phyloP scores from a whole-genome alignment of 202 grass and related monocot genomes.

The Bolboschoenoplectus hybrid region DNA sequence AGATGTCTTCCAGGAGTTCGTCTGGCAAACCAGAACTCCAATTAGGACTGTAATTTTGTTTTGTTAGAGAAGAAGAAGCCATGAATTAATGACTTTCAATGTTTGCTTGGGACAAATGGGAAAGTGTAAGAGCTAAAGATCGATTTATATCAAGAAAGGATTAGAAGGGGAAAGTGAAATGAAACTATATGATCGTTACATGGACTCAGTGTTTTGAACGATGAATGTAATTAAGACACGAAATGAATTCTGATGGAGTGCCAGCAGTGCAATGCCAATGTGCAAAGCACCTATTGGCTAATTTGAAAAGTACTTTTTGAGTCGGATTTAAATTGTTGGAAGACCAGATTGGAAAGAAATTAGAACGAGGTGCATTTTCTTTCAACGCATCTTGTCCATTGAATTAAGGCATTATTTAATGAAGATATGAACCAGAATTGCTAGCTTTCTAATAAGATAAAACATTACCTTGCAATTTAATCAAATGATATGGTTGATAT shows the following conservation, averaged over 20 bases:
- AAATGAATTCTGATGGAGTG: neutral
- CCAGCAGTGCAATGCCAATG: neutral
- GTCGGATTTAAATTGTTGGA: neutral
- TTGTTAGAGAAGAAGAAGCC: neutral
- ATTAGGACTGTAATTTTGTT: neutral
- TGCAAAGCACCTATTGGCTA: slow-evolving; percentile 1
- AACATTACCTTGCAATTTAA: too few species aligned
- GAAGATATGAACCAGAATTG: too few species aligned
- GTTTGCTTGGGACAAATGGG: neutral
- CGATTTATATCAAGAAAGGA: neutral
- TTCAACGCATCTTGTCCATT: too few species aligned
- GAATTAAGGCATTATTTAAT: too few species aligned
- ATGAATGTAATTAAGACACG: neutral
- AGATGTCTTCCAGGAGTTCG: slow-evolving; percentile 40
- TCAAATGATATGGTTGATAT: too few species aligned
- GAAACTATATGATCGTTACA: neutral
- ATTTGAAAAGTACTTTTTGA: neutral
- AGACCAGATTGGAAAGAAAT: neutral
- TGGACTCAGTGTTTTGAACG: neutral
- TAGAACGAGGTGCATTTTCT: neutral
- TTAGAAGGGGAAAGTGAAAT: neutral
- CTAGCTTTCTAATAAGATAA: too few species aligned
- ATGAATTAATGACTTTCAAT: neutral
- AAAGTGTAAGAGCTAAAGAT: too few species aligned
- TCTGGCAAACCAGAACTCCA: slow-evolving; percentile 24